Base-by-base conservation (phyloP, 345 rosid genomes). In the Fremontodendron californicum region DNA sequence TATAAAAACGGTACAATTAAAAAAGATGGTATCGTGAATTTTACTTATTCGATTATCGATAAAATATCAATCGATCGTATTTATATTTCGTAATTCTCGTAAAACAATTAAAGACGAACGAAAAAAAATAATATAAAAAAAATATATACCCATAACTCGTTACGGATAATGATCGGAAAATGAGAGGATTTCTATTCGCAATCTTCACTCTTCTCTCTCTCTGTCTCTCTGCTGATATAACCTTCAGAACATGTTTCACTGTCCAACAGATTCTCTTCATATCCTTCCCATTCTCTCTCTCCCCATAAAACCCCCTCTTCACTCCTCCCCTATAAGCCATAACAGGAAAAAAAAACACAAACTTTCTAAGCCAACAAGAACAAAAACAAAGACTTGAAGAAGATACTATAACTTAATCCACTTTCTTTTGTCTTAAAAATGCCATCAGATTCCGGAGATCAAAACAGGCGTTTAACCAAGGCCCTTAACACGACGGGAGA, bases 361-460 rank as follows among this genome's bases (percentile, higher is more conserved):
- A 13, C 23, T 43, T 27, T 46, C n/a, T 29, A 29, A 43, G 5
- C 40, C 31, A 37, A 35, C 46, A 6, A 51, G 16, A 37, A 54
- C 11, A 58, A 40, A 60, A 73, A 11, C 23, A 33, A 39, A 79
- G 10, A 16, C 18, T 19, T 46, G 71, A 62, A 21, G 5, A 8
- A 16, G 70, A 35, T 37, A 37, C 21, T 62, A 4, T 33, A 65
- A 65, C 18, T 39, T 65, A 43, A 45, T 55, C 39, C 13, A 69
- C 23, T 43, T 68, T 43, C 19, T 62, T 29, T 29, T 40, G 33
- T 46, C 11, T 46, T 23, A 85, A 85, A 83, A 75, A 91, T 91
- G 93, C 84, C 92, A 8, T 74, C 90, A 19, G 92, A 87, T 19
- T 46, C 84, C 48, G 77, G 73, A 16, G 88, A 90, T 5, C 61